Percentiles rank a stretch among this genome's conserved stretches.
Evolutionary conservation across 108 stramenopile species (phyloP).

Genomic region (Aurantiochytrium sp.): DNA sequence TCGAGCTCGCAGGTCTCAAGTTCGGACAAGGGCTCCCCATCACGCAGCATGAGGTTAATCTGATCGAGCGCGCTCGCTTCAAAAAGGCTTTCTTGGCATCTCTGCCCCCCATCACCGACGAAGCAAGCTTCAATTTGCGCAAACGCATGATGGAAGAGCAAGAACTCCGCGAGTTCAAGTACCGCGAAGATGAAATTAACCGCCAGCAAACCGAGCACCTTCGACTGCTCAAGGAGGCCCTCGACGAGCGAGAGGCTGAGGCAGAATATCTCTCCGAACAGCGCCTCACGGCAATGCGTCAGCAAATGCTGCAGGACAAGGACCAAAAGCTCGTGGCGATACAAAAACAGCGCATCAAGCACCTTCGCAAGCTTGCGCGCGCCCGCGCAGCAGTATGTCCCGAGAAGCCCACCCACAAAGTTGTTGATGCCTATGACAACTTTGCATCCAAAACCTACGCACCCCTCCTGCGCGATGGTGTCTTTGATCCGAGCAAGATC

Average conservation of each 20-base stretch:
- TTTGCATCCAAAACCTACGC: constrained; percentile 46
- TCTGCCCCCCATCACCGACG: constrained; percentile 60
- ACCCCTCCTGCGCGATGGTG: constrained; percentile 43
- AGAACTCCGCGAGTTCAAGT: constrained; percentile 24
- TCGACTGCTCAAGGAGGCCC: constrained; percentile 30
- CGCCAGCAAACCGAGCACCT: constrained; percentile 18
- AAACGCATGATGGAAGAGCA: constrained; percentile 46
- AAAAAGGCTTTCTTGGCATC: constrained; percentile 35
- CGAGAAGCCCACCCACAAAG: constrained; percentile 31
- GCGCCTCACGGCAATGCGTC: constrained; percentile 47
- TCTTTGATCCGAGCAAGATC: neutral
- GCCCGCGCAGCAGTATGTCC: constrained; percentile 22
- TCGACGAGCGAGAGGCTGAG: constrained; percentile 44
- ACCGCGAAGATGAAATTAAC: constrained; percentile 20
- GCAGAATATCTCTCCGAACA: constrained; percentile 50
- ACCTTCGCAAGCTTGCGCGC: constrained; percentile 49
- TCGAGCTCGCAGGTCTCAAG: constrained; percentile 39
- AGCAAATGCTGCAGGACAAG: constrained; percentile 42
- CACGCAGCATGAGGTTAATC: constrained; percentile 37
- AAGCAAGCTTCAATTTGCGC: constrained; percentile 40
- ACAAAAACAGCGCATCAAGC: constrained; percentile 43
- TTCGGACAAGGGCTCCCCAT: constrained; percentile 34
- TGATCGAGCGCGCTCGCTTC: constrained; percentile 47
- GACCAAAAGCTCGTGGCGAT: constrained; percentile 33
- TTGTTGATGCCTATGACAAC: constrained; percentile 52